These are phyloP conservation scores for Lactuca saligna DNA, from an alignment of 129 eudicot genomes.

Conservation along the genomic window DNA sequence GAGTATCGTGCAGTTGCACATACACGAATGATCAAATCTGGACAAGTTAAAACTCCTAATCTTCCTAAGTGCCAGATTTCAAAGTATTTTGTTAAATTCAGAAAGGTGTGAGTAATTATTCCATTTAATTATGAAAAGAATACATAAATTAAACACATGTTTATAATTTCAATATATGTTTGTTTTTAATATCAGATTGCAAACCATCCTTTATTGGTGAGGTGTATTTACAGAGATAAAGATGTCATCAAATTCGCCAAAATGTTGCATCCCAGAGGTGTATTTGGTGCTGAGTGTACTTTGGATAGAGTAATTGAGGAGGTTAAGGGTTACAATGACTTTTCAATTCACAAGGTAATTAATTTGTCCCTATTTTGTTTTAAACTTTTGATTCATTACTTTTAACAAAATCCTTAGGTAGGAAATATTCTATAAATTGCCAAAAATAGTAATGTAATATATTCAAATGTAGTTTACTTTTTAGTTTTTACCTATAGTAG, in stretches of 20 bases:
- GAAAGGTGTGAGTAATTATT: conserved; percentile 53
- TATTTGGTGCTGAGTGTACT: conserved; percentile 89
- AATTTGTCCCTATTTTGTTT: not conserved
- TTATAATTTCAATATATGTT: not conserved
- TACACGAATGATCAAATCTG: conserved; percentile 62
- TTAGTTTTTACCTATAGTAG: too few relatives aligned
- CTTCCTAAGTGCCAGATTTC: conserved; percentile 84
- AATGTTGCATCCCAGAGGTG: conserved; percentile 84
- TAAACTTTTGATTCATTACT: too few relatives aligned
- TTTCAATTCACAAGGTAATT: conserved; percentile 80
- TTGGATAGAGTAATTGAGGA: conserved; percentile 94
- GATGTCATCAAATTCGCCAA: conserved; percentile 81
- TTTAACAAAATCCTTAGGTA: too few relatives aligned
- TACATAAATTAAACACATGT: not conserved
- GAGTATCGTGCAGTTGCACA: conserved; percentile 71
- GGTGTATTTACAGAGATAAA: conserved; percentile 76
- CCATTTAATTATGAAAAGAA: not conserved
- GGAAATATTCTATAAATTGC: too few relatives aligned
- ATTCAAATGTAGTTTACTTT: too few relatives aligned
- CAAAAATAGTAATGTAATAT: too few relatives aligned
- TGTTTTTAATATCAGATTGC: conserved; percentile 63
- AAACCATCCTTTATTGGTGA: conserved; percentile 91
- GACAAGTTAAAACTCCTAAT: conserved; percentile 30
- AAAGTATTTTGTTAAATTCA: conserved; percentile 87
- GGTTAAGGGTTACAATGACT: conserved; percentile 85